Base-by-base conservation (phyloP, 1,284 basidiomycete species). In the Ceratobasidium sp. region DNA sequence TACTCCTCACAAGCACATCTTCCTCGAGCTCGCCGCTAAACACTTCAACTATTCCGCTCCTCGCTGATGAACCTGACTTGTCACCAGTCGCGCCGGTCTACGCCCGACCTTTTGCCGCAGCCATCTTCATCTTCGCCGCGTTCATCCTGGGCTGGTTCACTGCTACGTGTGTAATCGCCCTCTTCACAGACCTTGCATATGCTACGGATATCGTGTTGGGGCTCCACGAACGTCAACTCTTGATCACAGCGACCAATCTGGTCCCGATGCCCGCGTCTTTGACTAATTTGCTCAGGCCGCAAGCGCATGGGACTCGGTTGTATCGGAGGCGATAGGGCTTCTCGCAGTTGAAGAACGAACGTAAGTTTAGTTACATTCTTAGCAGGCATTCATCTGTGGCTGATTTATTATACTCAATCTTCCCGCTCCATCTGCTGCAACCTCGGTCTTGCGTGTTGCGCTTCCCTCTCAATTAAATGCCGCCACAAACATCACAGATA, bases 401-500 rank as follows among this genome's bases (percentile, higher is more conserved):
- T 59, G n/a, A 66, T 38, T 66, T 50, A 33, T 64, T 12, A 48
- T 60, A 52, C 71, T 57, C 69, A 52, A 68, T 62, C 38, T 87
- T 86, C 78, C 85, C 87, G n/a, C n/a, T n/a, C 52, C 74, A 12
- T 33, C 62, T 41, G 59, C 77, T 12, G 86, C 87, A 3, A 87
- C 89, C 0, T 87, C 90, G 0, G 87, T 88, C 7, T 87, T 94
- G 77, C 91, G 92, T 66, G 85, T 92, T 12, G 88, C 93, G 10
- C 87, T 95, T 3, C 89, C 92, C 73, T 91, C 92, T 0, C 90
- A 92, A 10, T 86, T 94, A 18, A 87, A 92, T 81, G 92, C 90
- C n/a, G n/a, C n/a, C n/a, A n/a, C n/a, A n/a, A n/a, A n/a, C n/a
- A n/a, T n/a, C n/a, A n/a, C n/a, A n/a, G n/a, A n/a, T n/a, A n/a